A percentile compares a stretch with the other conserved stretches of the same genome.
Evolutionary conservation across 306 rosid genomes (phyloP).

Genomic region (Glycine soja): DNA sequence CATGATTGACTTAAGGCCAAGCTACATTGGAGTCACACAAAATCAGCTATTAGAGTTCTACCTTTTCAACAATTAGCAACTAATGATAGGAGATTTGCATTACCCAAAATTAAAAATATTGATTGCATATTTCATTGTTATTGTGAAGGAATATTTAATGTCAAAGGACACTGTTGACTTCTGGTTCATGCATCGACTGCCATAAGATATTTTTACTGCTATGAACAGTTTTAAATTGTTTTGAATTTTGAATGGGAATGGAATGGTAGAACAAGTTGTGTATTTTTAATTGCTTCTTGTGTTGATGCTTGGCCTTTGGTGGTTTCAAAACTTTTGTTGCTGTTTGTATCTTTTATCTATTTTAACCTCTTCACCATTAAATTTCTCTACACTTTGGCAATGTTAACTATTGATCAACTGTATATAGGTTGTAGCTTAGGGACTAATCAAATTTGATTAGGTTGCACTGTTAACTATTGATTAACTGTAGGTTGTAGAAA

Average conservation of each 20-base stretch:
- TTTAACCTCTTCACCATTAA: background rate
- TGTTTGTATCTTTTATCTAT: constrained; percentile 11
- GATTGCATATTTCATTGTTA: background rate
- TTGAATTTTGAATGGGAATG: constrained; percentile 36
- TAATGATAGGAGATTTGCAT: constrained; percentile 44
- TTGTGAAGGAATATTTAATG: constrained; percentile 26
- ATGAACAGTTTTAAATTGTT: constrained; percentile 27
- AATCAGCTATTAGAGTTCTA: background rate
- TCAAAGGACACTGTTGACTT: constrained; percentile 33
- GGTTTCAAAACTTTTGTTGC: constrained; percentile 9
- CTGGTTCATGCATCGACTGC: constrained; percentile 9
- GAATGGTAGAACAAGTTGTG: background rate
- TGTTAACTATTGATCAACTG: background rate
- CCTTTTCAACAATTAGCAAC: constrained; percentile 17
- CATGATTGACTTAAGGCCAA: constrained; percentile 22
- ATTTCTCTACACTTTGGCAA: background rate
- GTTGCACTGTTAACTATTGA: too few relatives aligned
- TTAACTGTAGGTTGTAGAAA: too few relatives aligned
- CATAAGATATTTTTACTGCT: constrained; percentile 9
- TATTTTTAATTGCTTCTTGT: background rate
- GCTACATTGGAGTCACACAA: constrained; percentile 14
- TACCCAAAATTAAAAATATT: background rate
- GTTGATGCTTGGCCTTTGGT: constrained; percentile 3
- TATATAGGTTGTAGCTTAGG: background rate
- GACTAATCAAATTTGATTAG: too few relatives aligned